Evolutionary conservation across 352 stramenopile genomes (phyloP).

Genomic region (Phytopythium cucurbitacearum): DNA sequence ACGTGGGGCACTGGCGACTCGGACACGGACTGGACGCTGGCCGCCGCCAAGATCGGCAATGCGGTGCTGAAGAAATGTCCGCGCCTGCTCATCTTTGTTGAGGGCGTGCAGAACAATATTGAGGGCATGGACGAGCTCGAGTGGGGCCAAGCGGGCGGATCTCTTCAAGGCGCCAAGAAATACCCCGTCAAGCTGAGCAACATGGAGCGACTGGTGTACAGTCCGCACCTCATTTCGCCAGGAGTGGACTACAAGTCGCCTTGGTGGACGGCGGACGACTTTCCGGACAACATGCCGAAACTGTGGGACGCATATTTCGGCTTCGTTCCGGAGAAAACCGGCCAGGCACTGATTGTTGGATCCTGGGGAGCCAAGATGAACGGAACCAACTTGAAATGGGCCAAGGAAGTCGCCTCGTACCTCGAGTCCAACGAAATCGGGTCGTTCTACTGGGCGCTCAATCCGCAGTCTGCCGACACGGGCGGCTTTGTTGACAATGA

Average conservation of each 20-base stretch:
- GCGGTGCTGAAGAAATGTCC: constrained; percentile 54
- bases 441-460: constrained; percentile 79
- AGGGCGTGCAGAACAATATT: constrained; percentile 72
- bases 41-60: constrained; percentile 62
- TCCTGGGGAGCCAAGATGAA: constrained; percentile 67
- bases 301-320: constrained; percentile 72
- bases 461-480: constrained; percentile 66
- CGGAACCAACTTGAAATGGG: constrained; percentile 56
- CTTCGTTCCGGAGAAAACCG: constrained; percentile 50
- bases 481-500: constrained; percentile 67
- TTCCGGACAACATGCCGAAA: constrained; percentile 61
- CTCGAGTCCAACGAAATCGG: constrained; percentile 47
- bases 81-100: constrained; percentile 66
- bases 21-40: constrained; percentile 63
- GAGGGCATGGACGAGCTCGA: constrained; percentile 36
- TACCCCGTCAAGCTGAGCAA: constrained; percentile 63
- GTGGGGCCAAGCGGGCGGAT: constrained; percentile 61
- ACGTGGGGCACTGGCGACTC: constrained; percentile 57
- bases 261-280: constrained; percentile 53
- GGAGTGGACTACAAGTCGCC: constrained; percentile 59
- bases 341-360: constrained; percentile 53
- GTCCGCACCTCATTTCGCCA: constrained; percentile 57
- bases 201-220: constrained; percentile 70
- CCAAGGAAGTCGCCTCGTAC: constrained; percentile 40
- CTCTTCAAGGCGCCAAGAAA: constrained; percentile 50